Conservation (phyloP, 805 yeast species). For the Kuraishia molischiana region DNA sequence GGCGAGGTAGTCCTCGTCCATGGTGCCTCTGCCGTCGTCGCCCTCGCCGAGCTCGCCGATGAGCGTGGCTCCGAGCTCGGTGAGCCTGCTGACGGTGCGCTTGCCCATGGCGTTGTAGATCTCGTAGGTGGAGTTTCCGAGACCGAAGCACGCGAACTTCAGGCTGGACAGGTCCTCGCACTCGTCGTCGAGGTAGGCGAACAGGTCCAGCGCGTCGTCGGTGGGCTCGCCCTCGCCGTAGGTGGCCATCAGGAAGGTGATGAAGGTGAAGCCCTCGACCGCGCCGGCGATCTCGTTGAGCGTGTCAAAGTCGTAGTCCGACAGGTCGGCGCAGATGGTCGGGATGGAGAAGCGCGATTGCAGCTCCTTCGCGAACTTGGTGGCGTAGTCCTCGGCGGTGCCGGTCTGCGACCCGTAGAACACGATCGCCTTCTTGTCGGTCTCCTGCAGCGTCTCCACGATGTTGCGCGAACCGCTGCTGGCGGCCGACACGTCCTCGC, state of each 20-base stretch:
- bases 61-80: constrained; percentile 60
- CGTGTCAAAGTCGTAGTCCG: constrained; percentile 78
- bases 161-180: constrained; percentile 45
- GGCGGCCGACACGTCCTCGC: constrained; percentile 13
- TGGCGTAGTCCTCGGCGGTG: constrained; percentile 95
- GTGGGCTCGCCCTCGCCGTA: constrained; percentile 99
- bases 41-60: constrained; percentile 82
- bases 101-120: constrained; percentile 79
- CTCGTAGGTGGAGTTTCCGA: constrained; percentile 93
- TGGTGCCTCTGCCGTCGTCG: constrained; percentile 90
- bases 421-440: constrained; percentile 68
- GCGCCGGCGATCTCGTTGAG: constrained; percentile 53
- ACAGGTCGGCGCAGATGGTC: constrained; percentile 80
- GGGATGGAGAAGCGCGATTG: constrained; percentile 71
- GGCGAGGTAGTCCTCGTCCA: constrained; percentile 88
- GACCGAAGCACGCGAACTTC: constrained; percentile 73
- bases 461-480: constrained; percentile 44
- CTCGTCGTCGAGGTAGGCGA: constrained; percentile 55
- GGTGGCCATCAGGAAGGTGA: constrained; percentile 71
- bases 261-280: constrained; percentile 41
- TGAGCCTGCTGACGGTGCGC: constrained; percentile 38
- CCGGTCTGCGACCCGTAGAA: constrained; percentile 97
- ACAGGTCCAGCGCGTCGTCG: constrained; percentile 81
- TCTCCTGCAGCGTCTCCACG: constrained; percentile 42
- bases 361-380: constrained; percentile 83